Evolutionary conservation across 2,329 filamentous ascomycete species (phyloP).

Genomic region (Blastomyces percursus): DNA sequence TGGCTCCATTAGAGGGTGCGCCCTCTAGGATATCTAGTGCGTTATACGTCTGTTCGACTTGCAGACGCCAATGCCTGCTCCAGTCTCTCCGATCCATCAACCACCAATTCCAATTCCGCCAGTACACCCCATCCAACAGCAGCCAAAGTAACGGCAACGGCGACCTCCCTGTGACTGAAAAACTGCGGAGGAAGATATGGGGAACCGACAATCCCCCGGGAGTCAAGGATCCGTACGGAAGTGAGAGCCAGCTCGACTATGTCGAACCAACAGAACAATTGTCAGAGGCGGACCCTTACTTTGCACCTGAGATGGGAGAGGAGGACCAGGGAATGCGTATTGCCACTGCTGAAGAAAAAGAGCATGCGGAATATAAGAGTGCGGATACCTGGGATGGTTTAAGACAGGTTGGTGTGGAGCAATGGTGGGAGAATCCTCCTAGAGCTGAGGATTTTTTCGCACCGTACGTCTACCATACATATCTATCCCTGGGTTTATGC

Average conservation of each 20-base stretch:
- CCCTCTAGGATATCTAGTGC: slow-evolving; percentile 19
- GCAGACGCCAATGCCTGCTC: slow-evolving; percentile 28
- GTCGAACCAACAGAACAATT: slow-evolving; percentile 16
- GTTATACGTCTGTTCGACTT: slow-evolving; percentile 32
- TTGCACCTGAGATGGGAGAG: background rate
- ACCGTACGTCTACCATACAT: slow-evolving; percentile 26
- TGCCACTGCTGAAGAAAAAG: slow-evolving; percentile 7
- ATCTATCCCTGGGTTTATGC: background rate
- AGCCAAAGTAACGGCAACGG: background rate
- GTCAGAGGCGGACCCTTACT: slow-evolving; percentile 6
- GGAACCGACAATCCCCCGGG: slow-evolving; percentile 42
- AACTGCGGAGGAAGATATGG: slow-evolving; percentile 40
- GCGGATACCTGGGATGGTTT: slow-evolving; percentile 44
- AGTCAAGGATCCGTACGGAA: slow-evolving; percentile 38
- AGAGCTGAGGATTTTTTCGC: slow-evolving; percentile 30
- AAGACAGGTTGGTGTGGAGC: slow-evolving; percentile 42
- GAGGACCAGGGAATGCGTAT: background rate
- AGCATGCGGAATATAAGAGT: slow-evolving; percentile 32
- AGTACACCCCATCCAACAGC: slow-evolving; percentile 10
- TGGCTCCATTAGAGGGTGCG: slow-evolving; percentile 26
- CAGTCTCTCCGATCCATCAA: slow-evolving; percentile 19
- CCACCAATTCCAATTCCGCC: slow-evolving; percentile 22
- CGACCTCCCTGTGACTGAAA: slow-evolving; percentile 33
- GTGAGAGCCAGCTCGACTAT: slow-evolving; percentile 26
- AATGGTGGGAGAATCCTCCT: slow-evolving; percentile 30